Percentiles rank a stretch among this genome's conserved stretches.
Evolutionary conservation across 164 flowering plant species (phyloP).

Genomic region (Sedum album): DNA sequence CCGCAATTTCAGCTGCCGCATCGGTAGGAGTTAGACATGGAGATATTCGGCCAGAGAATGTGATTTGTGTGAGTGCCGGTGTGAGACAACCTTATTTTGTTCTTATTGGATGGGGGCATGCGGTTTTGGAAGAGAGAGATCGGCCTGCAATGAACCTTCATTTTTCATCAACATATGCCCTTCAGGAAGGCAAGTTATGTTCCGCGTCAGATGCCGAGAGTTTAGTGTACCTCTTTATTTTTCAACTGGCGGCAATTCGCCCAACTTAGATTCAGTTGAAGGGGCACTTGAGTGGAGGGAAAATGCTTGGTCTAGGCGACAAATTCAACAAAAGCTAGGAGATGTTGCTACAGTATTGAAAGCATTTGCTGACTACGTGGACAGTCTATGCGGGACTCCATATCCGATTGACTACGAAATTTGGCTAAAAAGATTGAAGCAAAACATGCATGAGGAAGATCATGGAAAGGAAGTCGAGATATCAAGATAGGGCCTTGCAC

Average conservation of each 20-base stretch:
- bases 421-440: conserved; percentile 72
- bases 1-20: conserved; percentile 27
- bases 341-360: conserved; percentile 75
- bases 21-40: conserved; percentile 71
- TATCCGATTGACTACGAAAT: conserved; percentile 76
- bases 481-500: conserved; percentile 21
- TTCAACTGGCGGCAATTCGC: conserved; percentile 50
- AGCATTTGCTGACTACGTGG: conserved; percentile 95
- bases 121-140: conserved; percentile 81
- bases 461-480: conserved; percentile 52
- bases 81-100: conserved; percentile 43
- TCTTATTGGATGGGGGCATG: conserved; percentile 89
- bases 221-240: conserved; percentile 69
- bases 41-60: conserved; percentile 72
- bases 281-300: conserved; percentile 87
- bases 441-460: conserved; percentile 48
- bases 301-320: conserved; percentile 67
- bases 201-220: conserved; percentile 93
- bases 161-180: conserved; percentile 76
- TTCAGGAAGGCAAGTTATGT: conserved; percentile 88
- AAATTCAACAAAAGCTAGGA: conserved; percentile 79
- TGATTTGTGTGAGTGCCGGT: conserved; percentile 45
- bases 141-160: conserved; percentile 83
- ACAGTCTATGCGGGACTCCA: conserved; percentile 89
- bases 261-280: conserved; percentile 74